A percentile compares a stretch with the other conserved stretches of the same genome.
Conservation (phyloP, 345 rosid genomes). For the Aquilaria sinensis region DNA sequence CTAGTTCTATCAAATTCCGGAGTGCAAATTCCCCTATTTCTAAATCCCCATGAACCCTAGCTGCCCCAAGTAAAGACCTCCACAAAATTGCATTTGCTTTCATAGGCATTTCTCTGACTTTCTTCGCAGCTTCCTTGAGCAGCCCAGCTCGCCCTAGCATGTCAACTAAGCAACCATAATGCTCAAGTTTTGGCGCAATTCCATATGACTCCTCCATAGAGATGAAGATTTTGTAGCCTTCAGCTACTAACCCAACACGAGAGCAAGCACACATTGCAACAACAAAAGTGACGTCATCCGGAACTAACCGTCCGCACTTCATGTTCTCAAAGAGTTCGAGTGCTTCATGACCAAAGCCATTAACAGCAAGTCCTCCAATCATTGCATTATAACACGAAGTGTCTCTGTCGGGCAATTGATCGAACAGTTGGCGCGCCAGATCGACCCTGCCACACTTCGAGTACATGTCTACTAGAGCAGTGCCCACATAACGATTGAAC, state of each 20-base stretch:
- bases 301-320: conserved; percentile 30
- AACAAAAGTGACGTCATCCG: conserved; percentile 48
- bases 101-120: conserved; percentile 49
- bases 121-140: conserved; percentile 47
- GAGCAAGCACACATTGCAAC: conserved; percentile 58
- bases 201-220: conserved; percentile 38
- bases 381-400: conserved; percentile 44
- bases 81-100: conserved; percentile 52
- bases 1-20: conserved; percentile 42
- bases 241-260: conserved; percentile 47
- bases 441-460: conserved; percentile 37
- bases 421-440: conserved; percentile 43
- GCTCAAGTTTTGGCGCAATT: conserved; percentile 51
- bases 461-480: conserved; percentile 40
- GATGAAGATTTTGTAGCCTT: conserved; percentile 37
- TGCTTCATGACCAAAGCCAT: conserved; percentile 47
- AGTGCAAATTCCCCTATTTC: conserved; percentile 42
- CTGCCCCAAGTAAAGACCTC: conserved; percentile 65
- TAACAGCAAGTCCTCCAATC: conserved; percentile 34
- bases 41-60: conserved; percentile 46
- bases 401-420: conserved; percentile 38
- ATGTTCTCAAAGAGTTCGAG: conserved; percentile 29
- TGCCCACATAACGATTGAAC: conserved; percentile 46
- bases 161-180: conserved; percentile 61
- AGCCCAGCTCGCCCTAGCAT: conserved; percentile 52